These are phyloP conservation scores for Gnomoniopsis sp. DNA, from an alignment of 2,329 filamentous ascomycete genomes.

Conservation along the genomic window DNA sequence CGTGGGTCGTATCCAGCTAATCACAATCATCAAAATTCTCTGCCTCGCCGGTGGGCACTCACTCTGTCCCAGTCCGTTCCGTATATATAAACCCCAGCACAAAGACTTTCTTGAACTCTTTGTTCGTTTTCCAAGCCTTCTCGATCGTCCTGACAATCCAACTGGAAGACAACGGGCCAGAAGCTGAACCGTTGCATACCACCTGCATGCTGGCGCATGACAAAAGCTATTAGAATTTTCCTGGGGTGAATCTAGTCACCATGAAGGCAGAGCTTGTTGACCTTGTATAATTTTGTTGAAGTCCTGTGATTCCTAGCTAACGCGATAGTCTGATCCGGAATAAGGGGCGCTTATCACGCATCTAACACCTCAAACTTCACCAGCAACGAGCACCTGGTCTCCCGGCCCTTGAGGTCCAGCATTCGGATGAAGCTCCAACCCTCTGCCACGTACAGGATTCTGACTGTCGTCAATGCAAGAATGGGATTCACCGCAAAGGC, in stretches of 20 bases:
- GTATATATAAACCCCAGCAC: conserved; percentile 1
- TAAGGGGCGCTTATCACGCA: conserved; percentile 5
- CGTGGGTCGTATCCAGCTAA: too few species aligned
- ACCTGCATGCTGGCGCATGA: conserved; percentile 44
- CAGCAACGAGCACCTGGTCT: conserved; percentile 60
- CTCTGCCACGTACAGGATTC: conserved; percentile 51
- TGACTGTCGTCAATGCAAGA: conserved; percentile 57
- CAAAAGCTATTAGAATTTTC: too few species aligned
- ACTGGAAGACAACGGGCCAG: conserved; percentile 27
- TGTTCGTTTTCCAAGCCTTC: too few species aligned
- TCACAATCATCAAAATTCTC: too few species aligned
- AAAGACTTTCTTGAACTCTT: too few species aligned
- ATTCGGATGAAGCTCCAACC: conserved; percentile 64
- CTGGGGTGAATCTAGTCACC: too few species aligned
- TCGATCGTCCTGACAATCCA: too few species aligned
- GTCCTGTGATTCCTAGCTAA: too few species aligned
- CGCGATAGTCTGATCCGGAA: too few species aligned
- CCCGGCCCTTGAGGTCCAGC: conserved; percentile 61
- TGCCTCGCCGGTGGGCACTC: not conserved
- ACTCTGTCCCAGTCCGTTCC: not conserved
- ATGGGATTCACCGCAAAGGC: conserved; percentile 60
- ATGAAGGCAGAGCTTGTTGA: conserved; percentile 41
- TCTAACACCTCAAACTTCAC: conserved; percentile 58
- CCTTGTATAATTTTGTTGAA: not conserved
- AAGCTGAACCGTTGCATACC: conserved; percentile 52